phyloP scores from a whole-genome alignment of 768 basidiomycete species.

The Naganishia antarctica region DNA sequence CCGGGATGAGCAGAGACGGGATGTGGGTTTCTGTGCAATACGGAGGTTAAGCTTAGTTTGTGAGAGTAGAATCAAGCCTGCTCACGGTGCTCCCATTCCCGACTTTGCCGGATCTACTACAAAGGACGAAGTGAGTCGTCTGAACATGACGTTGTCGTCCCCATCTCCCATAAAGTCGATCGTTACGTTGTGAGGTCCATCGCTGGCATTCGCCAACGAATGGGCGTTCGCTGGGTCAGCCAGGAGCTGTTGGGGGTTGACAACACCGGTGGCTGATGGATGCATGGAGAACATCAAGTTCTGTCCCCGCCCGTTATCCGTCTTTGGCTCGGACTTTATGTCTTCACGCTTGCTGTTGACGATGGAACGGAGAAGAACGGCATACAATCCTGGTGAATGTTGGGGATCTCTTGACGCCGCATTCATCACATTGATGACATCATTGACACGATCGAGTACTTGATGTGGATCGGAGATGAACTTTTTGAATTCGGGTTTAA shows the following conservation, averaged over 20 bases:
- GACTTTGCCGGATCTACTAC: conserved; percentile 10
- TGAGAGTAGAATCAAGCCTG: neutral
- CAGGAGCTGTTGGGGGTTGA: conserved; percentile 8
- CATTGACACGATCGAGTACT: conserved; percentile 66
- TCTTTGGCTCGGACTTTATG: conserved; percentile 14
- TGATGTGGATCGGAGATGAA: conserved; percentile 70
- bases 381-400: conserved; percentile 89
- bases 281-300: conserved; percentile 18
- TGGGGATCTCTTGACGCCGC: conserved; percentile 67
- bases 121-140: neutral
- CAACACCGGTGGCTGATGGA: neutral
- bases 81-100: conserved; percentile 1
- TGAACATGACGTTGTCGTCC: conserved; percentile 14
- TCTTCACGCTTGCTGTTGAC: conserved; percentile 53
- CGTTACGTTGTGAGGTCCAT: conserved; percentile 1
- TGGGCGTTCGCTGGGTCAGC: conserved; percentile 3
- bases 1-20: neutral
- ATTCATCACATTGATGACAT: conserved; percentile 76
- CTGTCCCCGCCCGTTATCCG: neutral
- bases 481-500: conserved; percentile 74
- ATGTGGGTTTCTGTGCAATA: conserved; percentile 3
- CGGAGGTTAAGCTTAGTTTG: neutral
- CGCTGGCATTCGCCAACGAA: neutral
- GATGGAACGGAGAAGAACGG: conserved; percentile 43
- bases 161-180: conserved; percentile 4